These are phyloP conservation scores for Cucumis hystrix DNA, from an alignment of 306 rosid genomes.

Conservation along the genomic window DNA sequence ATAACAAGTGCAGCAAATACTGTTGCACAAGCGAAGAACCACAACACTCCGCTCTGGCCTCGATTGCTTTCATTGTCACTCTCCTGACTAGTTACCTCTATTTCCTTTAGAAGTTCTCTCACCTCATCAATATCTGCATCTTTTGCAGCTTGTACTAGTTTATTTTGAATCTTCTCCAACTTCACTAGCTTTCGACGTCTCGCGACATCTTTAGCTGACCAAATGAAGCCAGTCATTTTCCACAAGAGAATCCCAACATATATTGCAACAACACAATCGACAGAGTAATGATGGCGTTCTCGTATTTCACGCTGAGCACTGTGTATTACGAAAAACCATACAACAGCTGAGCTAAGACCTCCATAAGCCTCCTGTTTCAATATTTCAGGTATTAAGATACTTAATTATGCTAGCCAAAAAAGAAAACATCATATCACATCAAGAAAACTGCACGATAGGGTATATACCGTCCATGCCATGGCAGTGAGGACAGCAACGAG, in stretches of 20 bases:
- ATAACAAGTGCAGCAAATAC: slow-evolving; percentile 35
- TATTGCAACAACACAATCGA: slow-evolving; percentile 71
- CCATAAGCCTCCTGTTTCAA: slow-evolving; percentile 87
- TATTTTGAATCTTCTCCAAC: slow-evolving; percentile 62
- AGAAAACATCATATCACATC: not conserved
- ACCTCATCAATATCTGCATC: slow-evolving; percentile 68
- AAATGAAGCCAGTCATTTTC: slow-evolving; percentile 80
- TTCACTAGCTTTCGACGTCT: slow-evolving; percentile 24
- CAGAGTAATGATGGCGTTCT: slow-evolving; percentile 81
- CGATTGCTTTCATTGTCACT: slow-evolving; percentile 18
- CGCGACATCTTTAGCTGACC: slow-evolving; percentile 32
- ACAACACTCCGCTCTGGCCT: slow-evolving; percentile 18
- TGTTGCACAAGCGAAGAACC: slow-evolving; percentile 35
- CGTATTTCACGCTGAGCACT: slow-evolving; percentile 91
- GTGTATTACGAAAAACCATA: slow-evolving; percentile 77
- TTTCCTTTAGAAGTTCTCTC: slow-evolving; percentile 67
- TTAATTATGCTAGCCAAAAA: not conserved
- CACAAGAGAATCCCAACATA: slow-evolving; percentile 85
- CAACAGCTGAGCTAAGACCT: slow-evolving; percentile 69
- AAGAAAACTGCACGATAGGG: not conserved
- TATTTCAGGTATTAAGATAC: slow-evolving; percentile 2
- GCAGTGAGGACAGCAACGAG: slow-evolving; percentile 92
- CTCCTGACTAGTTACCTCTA: slow-evolving; percentile 41
- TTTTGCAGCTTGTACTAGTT: slow-evolving; percentile 69
- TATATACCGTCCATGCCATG: slow-evolving; percentile 96